These are phyloP conservation scores for Mycosarcoma maydis DNA, from an alignment of 1,284 basidiomycete species.

Conservation along the genomic window DNA sequence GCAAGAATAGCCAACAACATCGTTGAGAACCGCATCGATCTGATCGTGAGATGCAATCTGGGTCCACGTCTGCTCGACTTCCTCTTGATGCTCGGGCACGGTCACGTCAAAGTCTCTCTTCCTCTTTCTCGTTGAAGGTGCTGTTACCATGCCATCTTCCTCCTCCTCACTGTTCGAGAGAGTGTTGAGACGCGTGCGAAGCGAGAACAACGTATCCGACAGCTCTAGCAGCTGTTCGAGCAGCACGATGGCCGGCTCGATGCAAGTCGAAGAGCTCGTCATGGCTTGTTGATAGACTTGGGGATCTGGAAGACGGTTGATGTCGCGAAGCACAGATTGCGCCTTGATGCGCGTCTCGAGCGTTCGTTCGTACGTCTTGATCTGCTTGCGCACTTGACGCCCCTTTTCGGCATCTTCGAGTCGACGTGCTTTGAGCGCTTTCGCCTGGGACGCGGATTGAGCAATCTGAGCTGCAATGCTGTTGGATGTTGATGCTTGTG, in stretches of 20 bases:
- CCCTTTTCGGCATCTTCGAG: slow-evolving; percentile 60
- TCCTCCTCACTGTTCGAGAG: slow-evolving; percentile 14
- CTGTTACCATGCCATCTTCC: neutral
- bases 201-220: slow-evolving; percentile 37
- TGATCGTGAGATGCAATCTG: slow-evolving; percentile 32
- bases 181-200: slow-evolving; percentile 12
- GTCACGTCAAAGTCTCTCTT: slow-evolving; percentile 41
- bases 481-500: slow-evolving; percentile 17
- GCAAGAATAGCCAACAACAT: slow-evolving; percentile 33
- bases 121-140: slow-evolving; percentile 31
- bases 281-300: slow-evolving; percentile 9
- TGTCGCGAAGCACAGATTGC: slow-evolving; percentile 45
- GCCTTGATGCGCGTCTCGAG: slow-evolving; percentile 59
- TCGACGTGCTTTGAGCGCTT: slow-evolving; percentile 44
- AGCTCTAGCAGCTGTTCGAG: slow-evolving; percentile 37
- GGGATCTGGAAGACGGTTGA: slow-evolving; percentile 38
- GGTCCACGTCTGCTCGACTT: slow-evolving; percentile 27
- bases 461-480: slow-evolving; percentile 46
- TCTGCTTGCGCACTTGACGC: slow-evolving; percentile 53
- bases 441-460: slow-evolving; percentile 39
- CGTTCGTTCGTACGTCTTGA: slow-evolving; percentile 54
- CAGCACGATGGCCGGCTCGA: slow-evolving; percentile 16
- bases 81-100: slow-evolving; percentile 11
- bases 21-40: slow-evolving; percentile 23
- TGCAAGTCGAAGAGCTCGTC: neutral